Evolutionary conservation across 2,329 filamentous ascomycete genomes (phyloP), one percentile per base, ranked within the genome.

Genomic region (Beauveria bassiana): DNA sequence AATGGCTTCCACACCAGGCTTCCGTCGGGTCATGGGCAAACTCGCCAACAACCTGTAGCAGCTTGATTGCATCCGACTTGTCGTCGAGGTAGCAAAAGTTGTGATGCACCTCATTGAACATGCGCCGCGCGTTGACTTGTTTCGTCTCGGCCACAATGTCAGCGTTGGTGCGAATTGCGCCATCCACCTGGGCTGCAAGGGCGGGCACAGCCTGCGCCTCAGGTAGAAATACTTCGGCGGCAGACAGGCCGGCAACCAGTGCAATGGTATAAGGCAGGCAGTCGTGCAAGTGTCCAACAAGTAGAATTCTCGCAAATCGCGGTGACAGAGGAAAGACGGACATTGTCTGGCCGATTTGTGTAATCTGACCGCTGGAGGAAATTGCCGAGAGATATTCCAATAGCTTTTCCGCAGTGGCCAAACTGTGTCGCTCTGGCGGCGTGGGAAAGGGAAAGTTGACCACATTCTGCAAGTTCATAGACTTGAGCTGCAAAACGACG

Each of bases 401-500:
- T 8, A 97, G 80, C 69, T 88, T 91, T 75, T 99, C 95, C 0
- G 95, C 92, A 70, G 89, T 91, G 54, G 85, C 83, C 22, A 99
- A 79, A 65, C 86, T 90, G 59, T 86, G 80, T 16, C 86, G 82
- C 68, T 92, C 88, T 1, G 95, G 95, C 0, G 92, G 87, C 16
- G 93, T 98, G 4, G 95, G 95, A 72, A 98, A 99, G 0, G 96
- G 95, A 72, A 99, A 99, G 73, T 95, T 96, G 71, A 91, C 83
- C 8, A 99, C 89, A 62, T 93, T 87, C 63, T 93, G 89, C 38
- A 97, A 84, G 60, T 92, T 90, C 90, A 99, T 96, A 56, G 89
- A 86, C 78, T 98, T 99, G 68, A 99, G 85, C 72, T 97, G 93
- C 43, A 99, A 79, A 1, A 98, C 93, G 3, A 98, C 85, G 20